These are phyloP conservation scores for Argentina anserina DNA, from an alignment of 306 rosid genomes.

Conservation along the genomic window DNA sequence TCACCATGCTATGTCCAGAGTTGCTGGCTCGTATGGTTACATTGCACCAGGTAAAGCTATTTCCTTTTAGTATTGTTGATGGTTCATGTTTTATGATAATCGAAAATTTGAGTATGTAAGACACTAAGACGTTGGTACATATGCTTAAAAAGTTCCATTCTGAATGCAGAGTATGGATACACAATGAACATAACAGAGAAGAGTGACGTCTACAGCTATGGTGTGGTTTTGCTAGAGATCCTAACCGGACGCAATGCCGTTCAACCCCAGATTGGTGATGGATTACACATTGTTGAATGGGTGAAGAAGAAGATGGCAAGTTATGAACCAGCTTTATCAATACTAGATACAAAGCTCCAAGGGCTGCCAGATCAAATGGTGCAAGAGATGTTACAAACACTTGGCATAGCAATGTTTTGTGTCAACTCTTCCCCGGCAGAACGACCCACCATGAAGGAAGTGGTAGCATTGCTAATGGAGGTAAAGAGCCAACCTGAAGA, in stretches of 20 bases:
- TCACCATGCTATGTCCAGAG: constrained; percentile 91
- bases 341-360: constrained; percentile 82
- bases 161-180: constrained; percentile 84
- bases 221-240: constrained; percentile 88
- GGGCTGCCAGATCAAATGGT: constrained; percentile 91
- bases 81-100: background rate
- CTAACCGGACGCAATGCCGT: constrained; percentile 88
- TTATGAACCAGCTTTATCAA: constrained; percentile 80
- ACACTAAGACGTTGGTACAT: no score
- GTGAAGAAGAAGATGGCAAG: constrained; percentile 98
- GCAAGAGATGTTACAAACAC: constrained; percentile 99
- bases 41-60: constrained; percentile 83
- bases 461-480: constrained; percentile 82
- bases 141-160: constrained; percentile 21
- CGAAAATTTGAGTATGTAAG: no score
- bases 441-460: constrained; percentile 97
- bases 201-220: constrained; percentile 96
- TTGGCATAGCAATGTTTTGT: constrained; percentile 97
- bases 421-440: constrained; percentile 83
- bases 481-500: constrained; percentile 88
- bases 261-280: constrained; percentile 68
- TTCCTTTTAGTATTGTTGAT: background rate
- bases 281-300: constrained; percentile 97
- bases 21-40: constrained; percentile 96
- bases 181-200: constrained; percentile 98